Conservation (phyloP, 192 early-diverging fungal genomes). For the Podila horticola region DNA sequence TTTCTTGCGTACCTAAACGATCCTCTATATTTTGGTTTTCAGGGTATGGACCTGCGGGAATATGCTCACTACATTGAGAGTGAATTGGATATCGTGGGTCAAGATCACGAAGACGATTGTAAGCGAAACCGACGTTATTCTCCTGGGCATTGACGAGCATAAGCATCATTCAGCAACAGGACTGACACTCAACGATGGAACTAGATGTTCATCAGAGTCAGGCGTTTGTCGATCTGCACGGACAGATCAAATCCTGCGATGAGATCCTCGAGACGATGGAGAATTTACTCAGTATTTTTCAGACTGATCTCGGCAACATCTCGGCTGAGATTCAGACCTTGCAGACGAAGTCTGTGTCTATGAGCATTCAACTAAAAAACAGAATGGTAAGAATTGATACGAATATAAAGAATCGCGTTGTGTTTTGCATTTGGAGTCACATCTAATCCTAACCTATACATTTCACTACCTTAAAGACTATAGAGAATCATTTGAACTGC, state of each 20-base stretch:
- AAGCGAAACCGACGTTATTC: conserved; percentile 15
- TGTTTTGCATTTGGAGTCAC: neutral
- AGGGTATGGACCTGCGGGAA: conserved; percentile 88
- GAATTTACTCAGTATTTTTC: conserved; percentile 82
- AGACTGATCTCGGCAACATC: conserved; percentile 88
- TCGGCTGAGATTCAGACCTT: conserved; percentile 88
- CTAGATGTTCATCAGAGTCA: conserved; percentile 67
- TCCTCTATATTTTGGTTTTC: neutral
- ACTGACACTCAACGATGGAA: neutral
- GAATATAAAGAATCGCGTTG: no score
- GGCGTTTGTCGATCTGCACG: conserved; percentile 72
- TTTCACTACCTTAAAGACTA: conserved; percentile 39
- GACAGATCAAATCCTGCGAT: conserved; percentile 78
- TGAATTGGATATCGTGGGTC: conserved; percentile 76
- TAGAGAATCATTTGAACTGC: conserved; percentile 77
- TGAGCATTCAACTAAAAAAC: conserved; percentile 88
- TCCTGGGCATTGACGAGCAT: no score
- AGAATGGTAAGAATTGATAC: conserved; percentile 62
- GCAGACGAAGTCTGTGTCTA: conserved; percentile 82
- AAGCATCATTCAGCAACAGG: no score
- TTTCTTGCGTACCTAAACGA: no score
- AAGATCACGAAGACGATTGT: conserved; percentile 77
- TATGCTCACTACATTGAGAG: conserved; percentile 83
- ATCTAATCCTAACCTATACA: conserved; percentile 4
- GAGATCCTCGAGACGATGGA: conserved; percentile 89